Evolutionary conservation across 1,284 basidiomycete genomes (phyloP), one percentile per base, ranked within the genome.

Genomic region (Cutaneotrichosporon sp.): DNA sequence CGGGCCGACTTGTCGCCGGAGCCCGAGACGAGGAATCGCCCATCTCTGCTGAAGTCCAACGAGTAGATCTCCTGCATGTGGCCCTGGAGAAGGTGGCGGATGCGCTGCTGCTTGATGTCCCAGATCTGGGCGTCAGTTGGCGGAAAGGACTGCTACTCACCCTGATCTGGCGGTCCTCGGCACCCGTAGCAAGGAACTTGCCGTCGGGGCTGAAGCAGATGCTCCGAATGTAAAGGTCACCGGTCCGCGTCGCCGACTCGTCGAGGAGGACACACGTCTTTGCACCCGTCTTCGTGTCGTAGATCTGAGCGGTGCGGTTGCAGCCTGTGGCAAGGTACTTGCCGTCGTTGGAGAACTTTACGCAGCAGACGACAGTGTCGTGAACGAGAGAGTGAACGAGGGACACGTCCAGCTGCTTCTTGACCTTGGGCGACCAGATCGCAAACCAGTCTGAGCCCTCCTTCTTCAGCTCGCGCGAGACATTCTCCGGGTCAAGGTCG

Each of bases 361-460:
- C 92, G 76, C 92, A 95, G 80, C 92, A 95, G 0, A 95, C 92
- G 13, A 95, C 91, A 90, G 91, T 95, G 77, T 97, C 92, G 77
- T 99, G 95, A 73, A 88, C 87, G 34, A 99, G 82, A 1, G 91
- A 97, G 78, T 98, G 92, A 22, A 94, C 88, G 59, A 98, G 80
- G 52, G 82, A 83, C n/a, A 99, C 91, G 76, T 98, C 93, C 59
- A 97, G 81, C 62, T 86, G 84, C 54, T 88, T 84, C 80, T 92
- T 91, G 24, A 83, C 86, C 71, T 90, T 89, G 16, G 91, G 89
- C 76, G 93, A 97, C 83, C 93, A 97, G 56, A 97, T 86, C 20
- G 92, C 93, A 72, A 95, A 90, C 95, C 95, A 99, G 79, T 98
- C 97, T 38, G 83, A 82, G 0, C 93, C 95, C 76, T 94, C 90